These are phyloP conservation scores for Diplotaxis tenuifolia DNA, from an alignment of 345 rosid species.

Conservation along the genomic window DNA sequence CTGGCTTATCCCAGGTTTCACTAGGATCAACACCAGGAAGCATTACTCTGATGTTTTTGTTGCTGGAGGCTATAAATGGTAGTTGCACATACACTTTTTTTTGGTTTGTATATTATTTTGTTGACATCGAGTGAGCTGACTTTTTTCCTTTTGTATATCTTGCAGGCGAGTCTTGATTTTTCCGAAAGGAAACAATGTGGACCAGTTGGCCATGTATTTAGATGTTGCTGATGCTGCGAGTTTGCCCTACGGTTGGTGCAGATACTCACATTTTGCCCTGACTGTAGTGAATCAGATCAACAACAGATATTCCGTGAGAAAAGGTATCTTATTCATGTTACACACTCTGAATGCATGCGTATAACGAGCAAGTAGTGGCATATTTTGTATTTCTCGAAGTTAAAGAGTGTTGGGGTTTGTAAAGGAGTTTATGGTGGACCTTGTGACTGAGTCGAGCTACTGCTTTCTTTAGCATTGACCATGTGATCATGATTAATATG, in stretches of 20 bases:
- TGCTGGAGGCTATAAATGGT: constrained; percentile 79
- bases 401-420: constrained; percentile 1
- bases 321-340: constrained; percentile 48
- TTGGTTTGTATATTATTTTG: background rate
- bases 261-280: constrained; percentile 86
- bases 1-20: constrained; percentile 76
- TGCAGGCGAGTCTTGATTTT: constrained; percentile 81
- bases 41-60: background rate
- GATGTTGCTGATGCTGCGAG: constrained; percentile 80
- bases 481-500: background rate
- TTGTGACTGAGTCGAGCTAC: background rate
- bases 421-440: background rate
- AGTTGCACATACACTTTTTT: constrained; percentile 5
- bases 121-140: constrained; percentile 16
- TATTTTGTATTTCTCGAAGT: background rate
- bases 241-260: constrained; percentile 90
- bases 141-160: background rate
- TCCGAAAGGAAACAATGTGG: constrained; percentile 95
- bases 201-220: constrained; percentile 90
- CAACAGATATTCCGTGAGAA: constrained; percentile 63
- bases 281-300: constrained; percentile 75
- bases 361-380: background rate
- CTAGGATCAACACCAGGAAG: constrained; percentile 49
- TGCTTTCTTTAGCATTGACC: background rate
- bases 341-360: background rate